A percentile compares a stretch with the other conserved stretches of the same genome.
Evolutionary conservation across 768 basidiomycete species (phyloP).

Genomic region (Hygrocybe punicea): DNA sequence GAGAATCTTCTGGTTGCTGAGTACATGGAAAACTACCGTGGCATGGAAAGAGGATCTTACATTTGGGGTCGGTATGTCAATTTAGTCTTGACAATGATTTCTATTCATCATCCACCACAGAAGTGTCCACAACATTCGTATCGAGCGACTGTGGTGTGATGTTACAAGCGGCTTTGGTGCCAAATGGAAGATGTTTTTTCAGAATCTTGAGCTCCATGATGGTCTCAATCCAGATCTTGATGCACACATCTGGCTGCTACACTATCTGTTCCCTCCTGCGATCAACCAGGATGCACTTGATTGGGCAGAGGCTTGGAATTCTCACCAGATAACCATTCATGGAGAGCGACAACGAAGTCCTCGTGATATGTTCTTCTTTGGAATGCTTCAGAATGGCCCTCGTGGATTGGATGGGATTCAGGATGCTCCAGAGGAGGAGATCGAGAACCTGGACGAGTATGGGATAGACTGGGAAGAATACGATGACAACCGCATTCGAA

Average conservation of each 20-base stretch:
- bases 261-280: conserved; percentile 27
- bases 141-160: conserved; percentile 41
- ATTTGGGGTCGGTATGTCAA: conserved; percentile 35
- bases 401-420: too few species aligned
- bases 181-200: conserved; percentile 42
- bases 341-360: conserved; percentile 22
- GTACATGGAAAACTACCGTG: conserved; percentile 25
- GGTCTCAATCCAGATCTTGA: conserved; percentile 33
- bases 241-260: too few species aligned
- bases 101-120: conserved; percentile 15
- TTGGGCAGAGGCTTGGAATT: conserved; percentile 38
- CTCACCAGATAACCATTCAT: conserved; percentile 24
- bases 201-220: conserved; percentile 29
- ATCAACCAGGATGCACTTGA: conserved; percentile 31
- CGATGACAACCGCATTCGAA: too few species aligned
- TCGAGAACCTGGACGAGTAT: too few species aligned
- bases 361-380: conserved; percentile 31
- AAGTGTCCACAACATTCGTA: conserved; percentile 40
- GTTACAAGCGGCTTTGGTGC: conserved; percentile 32
- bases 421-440: too few species aligned
- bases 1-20: conserved; percentile 34
- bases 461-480: too few species aligned
- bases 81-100: neutral
- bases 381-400: conserved; percentile 31
- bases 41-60: conserved; percentile 29